These are phyloP conservation scores for Fomitopsis pulvina DNA, from an alignment of 768 basidiomycete species.

Conservation along the genomic window DNA sequence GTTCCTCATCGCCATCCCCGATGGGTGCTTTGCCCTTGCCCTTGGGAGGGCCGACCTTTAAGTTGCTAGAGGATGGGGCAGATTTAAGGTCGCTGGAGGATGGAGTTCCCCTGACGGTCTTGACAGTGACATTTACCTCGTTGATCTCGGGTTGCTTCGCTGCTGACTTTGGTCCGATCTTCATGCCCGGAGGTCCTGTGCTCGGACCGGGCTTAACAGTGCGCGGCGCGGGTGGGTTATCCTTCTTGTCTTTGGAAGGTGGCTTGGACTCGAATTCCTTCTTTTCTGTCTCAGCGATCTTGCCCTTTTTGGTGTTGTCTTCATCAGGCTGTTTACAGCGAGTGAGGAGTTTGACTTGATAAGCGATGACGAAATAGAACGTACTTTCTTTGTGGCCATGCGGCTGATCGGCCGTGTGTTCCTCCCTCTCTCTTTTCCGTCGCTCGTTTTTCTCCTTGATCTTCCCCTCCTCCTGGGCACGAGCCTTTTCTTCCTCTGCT, in stretches of 20 bases:
- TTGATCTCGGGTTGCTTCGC: conserved; percentile 31
- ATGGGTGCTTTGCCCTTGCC: conserved; percentile 43
- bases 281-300: conserved; percentile 43
- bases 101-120: conserved; percentile 1
- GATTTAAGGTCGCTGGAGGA: conserved; percentile 16
- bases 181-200: conserved; percentile 15
- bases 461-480: conserved; percentile 59
- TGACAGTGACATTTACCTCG: conserved; percentile 6
- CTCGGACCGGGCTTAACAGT: conserved; percentile 21
- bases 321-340: conserved; percentile 43
- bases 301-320: conserved; percentile 67
- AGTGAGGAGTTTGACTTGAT: not conserved
- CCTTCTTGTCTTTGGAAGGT: conserved; percentile 48
- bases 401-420: conserved; percentile 56
- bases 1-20: conserved; percentile 40
- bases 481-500: conserved; percentile 68
- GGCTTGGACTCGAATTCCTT: conserved; percentile 53
- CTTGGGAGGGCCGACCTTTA: conserved; percentile 32
- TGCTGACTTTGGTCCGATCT: conserved; percentile 29
- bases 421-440: conserved; percentile 78
- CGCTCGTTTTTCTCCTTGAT: conserved; percentile 68
- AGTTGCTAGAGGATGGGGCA: conserved; percentile 23
- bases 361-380: not conserved
- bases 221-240: conserved; percentile 22
- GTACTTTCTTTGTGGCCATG: conserved; percentile 48